Base-by-base conservation (phyloP, 1,284 basidiomycete genomes). In the Microstroma glucosiphilum region DNA sequence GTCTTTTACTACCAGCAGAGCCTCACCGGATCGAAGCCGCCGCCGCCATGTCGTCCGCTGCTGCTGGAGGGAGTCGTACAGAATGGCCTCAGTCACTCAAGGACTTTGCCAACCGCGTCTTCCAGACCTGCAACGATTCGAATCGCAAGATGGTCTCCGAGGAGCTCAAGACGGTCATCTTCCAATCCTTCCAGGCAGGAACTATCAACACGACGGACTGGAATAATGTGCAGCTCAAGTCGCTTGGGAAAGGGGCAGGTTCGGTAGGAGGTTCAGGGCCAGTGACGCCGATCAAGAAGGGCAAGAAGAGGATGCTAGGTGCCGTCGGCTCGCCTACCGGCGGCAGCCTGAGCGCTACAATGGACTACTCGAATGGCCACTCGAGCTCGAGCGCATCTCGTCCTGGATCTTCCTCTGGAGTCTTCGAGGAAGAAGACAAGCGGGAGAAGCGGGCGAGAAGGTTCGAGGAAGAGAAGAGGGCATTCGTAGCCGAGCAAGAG, bases 201-300 rank as follows among this genome's bases (percentile, higher is more conserved):
- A 85, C 88, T 7, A 83, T 94, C 42, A 90, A 90, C 87, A 89
- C 88, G 40, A 92, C 88, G 60, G 90, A 94, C 79, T 94, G 91
- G 91, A 81, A 83, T 30, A 86, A 84, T 49, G 84, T 90, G 48
- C 88, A 91, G 80, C 83, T 94, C 65, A 84, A 89, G 83, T 88
- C 87, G 89, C 89, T 69, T n/a, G 76, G 72, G 76, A 69, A 53
- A 37, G n/a, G 60, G 12, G 15, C 21, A 12, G 40, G 8, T 23
- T 11, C 17, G 6, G 37, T 11, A 12, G 49, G 48, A n/a, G 51
- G 13, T 56, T 37, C 30, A 37, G 30, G 30, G 30, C 30, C 30
- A 4, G 26, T 25, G 41, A 54, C 15, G n/a, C n/a, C 43, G 55
- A 49, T 37, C 25, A 59, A n/a, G 41, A 54, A 17, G 37, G 23